A percentile compares a stretch with the other conserved stretches of the same genome.
Evolutionary conservation across 2,329 filamentous ascomycete species (phyloP).

Genomic region (Aureobasidium sp.): DNA sequence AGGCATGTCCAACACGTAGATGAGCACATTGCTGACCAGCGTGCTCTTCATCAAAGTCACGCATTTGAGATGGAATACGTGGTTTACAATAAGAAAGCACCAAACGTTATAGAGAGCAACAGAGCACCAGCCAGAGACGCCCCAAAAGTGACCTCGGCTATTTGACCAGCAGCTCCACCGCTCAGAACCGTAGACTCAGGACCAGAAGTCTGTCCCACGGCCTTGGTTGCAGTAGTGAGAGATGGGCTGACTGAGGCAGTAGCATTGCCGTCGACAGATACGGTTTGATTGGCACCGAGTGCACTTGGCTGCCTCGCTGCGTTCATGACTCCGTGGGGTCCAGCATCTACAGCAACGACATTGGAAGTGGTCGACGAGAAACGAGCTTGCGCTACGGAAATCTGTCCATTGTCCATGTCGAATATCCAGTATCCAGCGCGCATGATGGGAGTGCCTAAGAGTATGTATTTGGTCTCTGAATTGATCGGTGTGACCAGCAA

Average conservation of each 20-base stretch:
- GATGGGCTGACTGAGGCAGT: background rate
- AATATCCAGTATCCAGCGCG: constrained; percentile 28
- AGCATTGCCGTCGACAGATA: background rate
- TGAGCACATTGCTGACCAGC: too few species aligned
- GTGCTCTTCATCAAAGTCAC: background rate
- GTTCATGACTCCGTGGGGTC: background rate
- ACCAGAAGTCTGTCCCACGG: background rate
- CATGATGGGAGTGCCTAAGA: constrained; percentile 24
- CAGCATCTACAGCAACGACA: background rate
- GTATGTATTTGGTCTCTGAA: constrained; percentile 17
- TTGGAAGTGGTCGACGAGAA: background rate
- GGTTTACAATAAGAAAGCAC: background rate
- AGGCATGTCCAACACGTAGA: too few species aligned
- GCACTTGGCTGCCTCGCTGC: background rate
- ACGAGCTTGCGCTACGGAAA: constrained; percentile 25
- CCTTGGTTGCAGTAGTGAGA: background rate
- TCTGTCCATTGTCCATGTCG: constrained; percentile 28
- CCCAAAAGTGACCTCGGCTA: background rate
- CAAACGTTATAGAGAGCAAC: background rate
- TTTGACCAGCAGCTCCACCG: background rate
- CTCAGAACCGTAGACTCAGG: background rate
- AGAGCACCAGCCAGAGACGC: background rate
- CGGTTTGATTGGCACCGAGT: background rate
- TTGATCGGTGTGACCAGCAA: background rate
- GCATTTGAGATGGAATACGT: too few species aligned